Base-by-base conservation (phyloP, 2,329 filamentous ascomycete genomes). In the Aspergillus phoenicis region DNA sequence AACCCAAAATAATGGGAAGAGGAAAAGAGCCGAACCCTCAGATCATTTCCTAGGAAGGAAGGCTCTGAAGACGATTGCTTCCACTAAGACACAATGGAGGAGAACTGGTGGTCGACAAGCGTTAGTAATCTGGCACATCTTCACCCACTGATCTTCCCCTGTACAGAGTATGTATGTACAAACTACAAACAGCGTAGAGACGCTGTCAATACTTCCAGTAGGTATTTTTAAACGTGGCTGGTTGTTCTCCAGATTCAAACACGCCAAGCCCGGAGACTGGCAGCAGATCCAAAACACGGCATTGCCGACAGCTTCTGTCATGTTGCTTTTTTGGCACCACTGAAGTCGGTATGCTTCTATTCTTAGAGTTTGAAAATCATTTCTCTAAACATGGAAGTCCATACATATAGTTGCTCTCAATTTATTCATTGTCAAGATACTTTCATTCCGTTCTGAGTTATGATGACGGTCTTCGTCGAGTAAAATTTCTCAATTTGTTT, bases 201-300 rank as follows among this genome's bases (percentile, higher is more conserved):
- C 33, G 33, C 33, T 13, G 11, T 36, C 33, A 36, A 15, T 36
- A 36, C 33, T 36, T 6, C 33, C 10, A 11, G 41, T 45, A 45
- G 20, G 41, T 22, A 22, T 13, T 36, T 36, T 13, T 6, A 13
- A 5, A 30, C 28, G 28, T 20, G 41, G 41, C 41, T 45, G 41
- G 41, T 30, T 24, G 22, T 22, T 55, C 64, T 63, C 61, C 65
- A 65, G 58, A 52, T 61, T 57, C 63, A 70, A 66, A 64, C 64
- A 66, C 49, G 66, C 66, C 66, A 68, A 70, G 65, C 51, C 63
- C 66, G 60, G 61, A 66, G 64, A 59, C 26, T n/a, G 47, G 24
- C 47, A 30, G 26, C 26, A 30, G 47, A 51, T 51, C 47, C 47
- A 28, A 49, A 49, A 49, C 45, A 49, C 41, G 41, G 20, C 20